Conservation (phyloP, 768 basidiomycete species). For the Naganishia vaughanmartiniae region DNA sequence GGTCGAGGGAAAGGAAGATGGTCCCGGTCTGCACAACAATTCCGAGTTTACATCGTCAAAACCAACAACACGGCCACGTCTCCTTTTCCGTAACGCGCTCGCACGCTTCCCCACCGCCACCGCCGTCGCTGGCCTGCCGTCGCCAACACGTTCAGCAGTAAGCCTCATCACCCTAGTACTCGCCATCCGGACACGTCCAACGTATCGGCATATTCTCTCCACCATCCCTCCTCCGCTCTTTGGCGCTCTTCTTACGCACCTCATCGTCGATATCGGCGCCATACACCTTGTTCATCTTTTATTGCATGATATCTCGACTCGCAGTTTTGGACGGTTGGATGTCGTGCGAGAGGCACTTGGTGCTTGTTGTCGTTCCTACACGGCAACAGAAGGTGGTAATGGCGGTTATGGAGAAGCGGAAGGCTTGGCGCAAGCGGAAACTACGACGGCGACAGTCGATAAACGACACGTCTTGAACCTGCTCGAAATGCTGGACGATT, state of each 20-base stretch:
- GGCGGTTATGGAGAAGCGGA: background rate
- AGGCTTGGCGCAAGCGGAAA: background rate
- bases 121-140: background rate
- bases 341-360: constrained; percentile 5
- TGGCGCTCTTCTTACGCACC: background rate
- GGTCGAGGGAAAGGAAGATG: background rate
- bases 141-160: background rate
- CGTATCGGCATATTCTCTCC: constrained; percentile 18
- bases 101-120: background rate
- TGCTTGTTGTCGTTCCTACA: background rate
- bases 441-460: background rate
- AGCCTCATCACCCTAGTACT: constrained; percentile 16
- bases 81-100: background rate
- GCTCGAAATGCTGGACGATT: constrained; percentile 22
- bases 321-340: constrained; percentile 14
- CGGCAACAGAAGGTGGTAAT: background rate
- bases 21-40: background rate
- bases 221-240: background rate
- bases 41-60: background rate
- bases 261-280: constrained; percentile 7
- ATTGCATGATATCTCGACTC: constrained; percentile 7
- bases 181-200: constrained; percentile 13
- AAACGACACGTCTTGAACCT: background rate
- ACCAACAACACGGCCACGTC: background rate
- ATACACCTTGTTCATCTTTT: constrained; percentile 12